A percentile compares a stretch with the other conserved stretches of the same genome.
Evolutionary conservation across 805 yeast genomes (phyloP).

Genomic region (Barnettozyma wickerhamii): DNA sequence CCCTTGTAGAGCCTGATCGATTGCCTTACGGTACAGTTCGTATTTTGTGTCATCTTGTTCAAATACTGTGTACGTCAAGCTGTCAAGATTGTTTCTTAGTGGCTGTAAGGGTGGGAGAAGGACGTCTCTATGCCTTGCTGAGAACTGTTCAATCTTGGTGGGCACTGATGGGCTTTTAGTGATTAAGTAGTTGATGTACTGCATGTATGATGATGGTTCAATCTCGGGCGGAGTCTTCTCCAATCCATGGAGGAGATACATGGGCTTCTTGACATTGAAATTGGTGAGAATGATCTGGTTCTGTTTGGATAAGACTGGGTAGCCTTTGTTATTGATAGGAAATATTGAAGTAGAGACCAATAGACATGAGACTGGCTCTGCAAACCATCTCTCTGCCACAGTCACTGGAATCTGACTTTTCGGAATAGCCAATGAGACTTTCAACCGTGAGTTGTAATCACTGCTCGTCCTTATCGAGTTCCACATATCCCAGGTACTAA

Average conservation of each 20-base stretch:
- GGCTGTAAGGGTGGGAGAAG: slow-evolving; percentile 69
- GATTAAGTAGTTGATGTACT: slow-evolving; percentile 38
- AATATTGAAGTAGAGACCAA: slow-evolving; percentile 53
- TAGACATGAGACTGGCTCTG: slow-evolving; percentile 61
- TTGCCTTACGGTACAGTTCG: slow-evolving; percentile 42
- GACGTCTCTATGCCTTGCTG: slow-evolving; percentile 25
- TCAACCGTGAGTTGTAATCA: slow-evolving; percentile 48
- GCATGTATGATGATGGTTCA: slow-evolving; percentile 35
- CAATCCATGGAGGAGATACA: slow-evolving; percentile 51
- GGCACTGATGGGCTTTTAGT: slow-evolving; percentile 29
- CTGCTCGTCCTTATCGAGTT: slow-evolving; percentile 55
- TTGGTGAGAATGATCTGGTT: slow-evolving; percentile 46
- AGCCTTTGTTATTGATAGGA: slow-evolving; percentile 53
- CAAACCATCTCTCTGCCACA: slow-evolving; percentile 57
- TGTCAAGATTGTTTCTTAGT: slow-evolving; percentile 48
- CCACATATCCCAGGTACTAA: slow-evolving; percentile 77
- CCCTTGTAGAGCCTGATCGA: slow-evolving; percentile 23
- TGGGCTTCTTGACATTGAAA: slow-evolving; percentile 37
- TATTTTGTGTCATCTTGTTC: slow-evolving; percentile 72
- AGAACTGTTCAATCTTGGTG: slow-evolving; percentile 29
- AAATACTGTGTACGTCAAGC: slow-evolving; percentile 60
- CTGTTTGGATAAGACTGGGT: slow-evolving; percentile 60
- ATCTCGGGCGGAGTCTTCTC: slow-evolving; percentile 34
- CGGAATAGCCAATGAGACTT: slow-evolving; percentile 76
- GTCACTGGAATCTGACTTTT: slow-evolving; percentile 46